Conservation (phyloP, 2,329 filamentous ascomycete species). For the Xylariaceae sp. region DNA sequence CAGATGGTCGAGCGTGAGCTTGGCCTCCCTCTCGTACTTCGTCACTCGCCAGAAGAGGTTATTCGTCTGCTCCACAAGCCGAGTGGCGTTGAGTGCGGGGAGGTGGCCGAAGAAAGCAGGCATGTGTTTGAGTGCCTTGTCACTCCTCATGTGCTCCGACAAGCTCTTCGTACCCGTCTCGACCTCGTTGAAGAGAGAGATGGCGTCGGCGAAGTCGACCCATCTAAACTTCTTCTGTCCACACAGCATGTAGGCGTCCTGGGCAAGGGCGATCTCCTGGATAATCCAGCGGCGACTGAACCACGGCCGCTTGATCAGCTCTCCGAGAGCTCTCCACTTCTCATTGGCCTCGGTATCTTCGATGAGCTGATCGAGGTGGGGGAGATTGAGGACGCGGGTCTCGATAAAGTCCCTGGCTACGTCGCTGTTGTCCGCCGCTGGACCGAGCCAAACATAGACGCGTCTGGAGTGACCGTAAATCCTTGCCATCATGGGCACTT, state of each 20-base stretch:
- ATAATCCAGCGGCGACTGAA: constrained; percentile 39
- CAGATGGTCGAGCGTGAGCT: constrained; percentile 14
- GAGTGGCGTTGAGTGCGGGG: constrained; percentile 10
- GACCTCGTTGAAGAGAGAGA: constrained; percentile 35
- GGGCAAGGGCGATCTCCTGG: constrained; percentile 37
- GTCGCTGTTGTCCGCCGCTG: constrained; percentile 22
- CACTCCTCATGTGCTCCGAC: constrained; percentile 10
- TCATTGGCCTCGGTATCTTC: constrained; percentile 8
- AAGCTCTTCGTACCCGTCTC: constrained; percentile 31
- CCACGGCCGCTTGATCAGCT: constrained; percentile 35
- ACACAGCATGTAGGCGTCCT: constrained; percentile 32
- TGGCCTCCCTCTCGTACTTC: constrained; percentile 5
- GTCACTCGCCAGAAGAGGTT: constrained; percentile 11
- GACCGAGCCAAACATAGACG: constrained; percentile 33
- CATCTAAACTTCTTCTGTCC: constrained; percentile 32
- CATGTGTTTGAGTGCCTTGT: constrained; percentile 11
- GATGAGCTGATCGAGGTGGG: constrained; percentile 30
- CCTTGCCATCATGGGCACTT: constrained; percentile 32
- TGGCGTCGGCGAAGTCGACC: constrained; percentile 34
- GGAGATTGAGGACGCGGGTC: constrained; percentile 27
- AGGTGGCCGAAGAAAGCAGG: constrained; percentile 14
- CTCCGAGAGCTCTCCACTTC: constrained; percentile 30
- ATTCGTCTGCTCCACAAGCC: constrained; percentile 13
- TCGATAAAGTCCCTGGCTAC: constrained; percentile 31
- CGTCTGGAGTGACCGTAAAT: constrained; percentile 31